Evolutionary conservation across 805 yeast species (phyloP), one percentile per base, ranked within the genome.

Genomic region (Spencermartinsiella europaea): DNA sequence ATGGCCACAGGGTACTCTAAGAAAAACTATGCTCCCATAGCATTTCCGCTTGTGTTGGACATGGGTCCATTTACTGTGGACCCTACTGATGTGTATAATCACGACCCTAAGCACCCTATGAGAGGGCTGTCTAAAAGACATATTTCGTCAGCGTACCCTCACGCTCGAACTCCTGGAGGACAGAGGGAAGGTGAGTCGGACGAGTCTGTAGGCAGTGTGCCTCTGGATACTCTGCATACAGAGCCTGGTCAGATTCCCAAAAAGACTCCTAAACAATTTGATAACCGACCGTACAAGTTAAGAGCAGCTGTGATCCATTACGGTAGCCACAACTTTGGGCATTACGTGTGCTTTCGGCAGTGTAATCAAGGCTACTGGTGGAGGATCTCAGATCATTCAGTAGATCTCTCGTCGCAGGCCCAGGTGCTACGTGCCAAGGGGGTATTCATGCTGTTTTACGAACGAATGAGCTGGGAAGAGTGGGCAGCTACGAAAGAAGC

Each of bases 301-400:
- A 85, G 85, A 60, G 86, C 96, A 0, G 93, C 86, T 1, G 85
- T 91, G 38, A 81, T 91, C 1, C 99, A 91, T 65, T 90, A 83
- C 63, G 99, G 99, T 41, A 85, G 96, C 0, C 97, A 93, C 58
- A 89, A 91, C 58, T 93, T 88, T 62, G 99, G 99, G n/a, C 99
- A 91, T 65, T 91, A 91, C 62, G 85, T 91, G 50, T 88, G 95
- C 36, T 91, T 77, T 68, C 79, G 97, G 59, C 83, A 80, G 58
- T 43, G 54, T 34, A 75, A 70, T 48, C 76, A 95, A 54, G 93
- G 90, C 2, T 74, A 80, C 8, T 91, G 99, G 99, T 90, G 96
- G 95, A 77, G 96, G 62, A 83, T 90, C 16, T 83, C 93, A 56
- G 99, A 93, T 65, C 95, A 89, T 60, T 80, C 81, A 2, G 95